Base-by-base conservation (phyloP, 352 stramenopile genomes). In the Phytophthora cajani region DNA sequence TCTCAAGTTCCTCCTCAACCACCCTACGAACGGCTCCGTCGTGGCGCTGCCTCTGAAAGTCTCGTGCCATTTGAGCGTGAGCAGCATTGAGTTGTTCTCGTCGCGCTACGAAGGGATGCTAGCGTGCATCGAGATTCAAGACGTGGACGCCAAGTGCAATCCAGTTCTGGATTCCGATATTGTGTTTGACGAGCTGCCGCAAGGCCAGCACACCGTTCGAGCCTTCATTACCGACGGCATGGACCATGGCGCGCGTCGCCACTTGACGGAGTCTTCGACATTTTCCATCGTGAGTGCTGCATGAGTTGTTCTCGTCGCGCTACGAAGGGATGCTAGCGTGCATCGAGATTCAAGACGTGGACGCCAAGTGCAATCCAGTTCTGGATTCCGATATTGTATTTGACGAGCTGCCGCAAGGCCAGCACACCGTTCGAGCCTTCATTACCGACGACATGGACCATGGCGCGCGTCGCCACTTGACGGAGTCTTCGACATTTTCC, bases 131-230 rank as follows among this genome's bases (percentile, higher is more conserved):
- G 58, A 64, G 58, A 17, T 64, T 0, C 42, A 44, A 30, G 58
- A 32, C 4, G 21, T 30, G 4, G 40, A 9, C 11, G 32, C 58
- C 9, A 40, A 46, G 32, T 64, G 58, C 58, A 55, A 23, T 9
- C 17, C 58, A 19, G 17, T 64, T 10, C 58, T 64, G n/a, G 42
- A 64, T 46, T 30, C 58, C 5, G 42, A 42, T 33, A 47, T 64
- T 19, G 25, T 32, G 2, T 54, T 64, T 23, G 5, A 64, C 17
- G 42, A 56, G 21, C 42, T 64, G 1, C 58, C 58, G 21, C 21
- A 36, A 21, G 55, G 36, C 5, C 12, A 62, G 6, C 17, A 62
- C 55, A 52, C 55, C 40, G 55, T 40, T 33, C 33, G 55, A 23
- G 38, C 38, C 23, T 62, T 40, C 23, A 44, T 52, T 52, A 47